A percentile compares a stretch with the other conserved stretches of the same genome.
phyloP scores from a whole-genome alignment of 345 rosid genomes.

The Heritiera littoralis region DNA sequence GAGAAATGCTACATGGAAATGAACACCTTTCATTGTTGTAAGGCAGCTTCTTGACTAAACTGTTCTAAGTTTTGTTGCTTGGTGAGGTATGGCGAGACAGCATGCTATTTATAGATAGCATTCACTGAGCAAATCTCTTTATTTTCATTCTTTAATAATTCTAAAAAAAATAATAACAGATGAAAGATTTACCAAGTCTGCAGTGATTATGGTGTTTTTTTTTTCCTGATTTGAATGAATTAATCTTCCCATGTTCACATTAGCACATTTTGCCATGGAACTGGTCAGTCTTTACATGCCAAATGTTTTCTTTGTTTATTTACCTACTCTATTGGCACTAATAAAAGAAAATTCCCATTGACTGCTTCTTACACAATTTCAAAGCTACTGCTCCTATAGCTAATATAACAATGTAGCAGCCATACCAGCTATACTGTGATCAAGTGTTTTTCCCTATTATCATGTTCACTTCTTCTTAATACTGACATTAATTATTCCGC shows the following conservation, averaged over 20 bases:
- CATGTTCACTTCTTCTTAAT: too few relatives aligned
- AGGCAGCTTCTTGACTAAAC: background rate
- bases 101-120: background rate
- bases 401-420: too few relatives aligned
- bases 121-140: background rate
- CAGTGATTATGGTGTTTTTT: too few relatives aligned
- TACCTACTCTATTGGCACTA: background rate
- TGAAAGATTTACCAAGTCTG: too few relatives aligned
- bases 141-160: too few relatives aligned
- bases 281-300: background rate
- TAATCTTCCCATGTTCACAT: background rate
- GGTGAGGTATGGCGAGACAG: background rate
- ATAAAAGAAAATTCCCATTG: too few relatives aligned
- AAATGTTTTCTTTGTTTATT: slow-evolving; percentile 6
- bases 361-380: background rate
- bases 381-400: background rate
- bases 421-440: background rate
- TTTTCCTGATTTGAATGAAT: background rate
- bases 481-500: too few relatives aligned
- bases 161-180: too few relatives aligned
- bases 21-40: background rate
- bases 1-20: background rate
- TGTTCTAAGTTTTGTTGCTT: background rate
- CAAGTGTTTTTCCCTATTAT: too few relatives aligned
- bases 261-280: background rate